These are phyloP conservation scores for Ogataea nitratoaversa DNA, from an alignment of 805 yeast genomes.

Conservation along the genomic window DNA sequence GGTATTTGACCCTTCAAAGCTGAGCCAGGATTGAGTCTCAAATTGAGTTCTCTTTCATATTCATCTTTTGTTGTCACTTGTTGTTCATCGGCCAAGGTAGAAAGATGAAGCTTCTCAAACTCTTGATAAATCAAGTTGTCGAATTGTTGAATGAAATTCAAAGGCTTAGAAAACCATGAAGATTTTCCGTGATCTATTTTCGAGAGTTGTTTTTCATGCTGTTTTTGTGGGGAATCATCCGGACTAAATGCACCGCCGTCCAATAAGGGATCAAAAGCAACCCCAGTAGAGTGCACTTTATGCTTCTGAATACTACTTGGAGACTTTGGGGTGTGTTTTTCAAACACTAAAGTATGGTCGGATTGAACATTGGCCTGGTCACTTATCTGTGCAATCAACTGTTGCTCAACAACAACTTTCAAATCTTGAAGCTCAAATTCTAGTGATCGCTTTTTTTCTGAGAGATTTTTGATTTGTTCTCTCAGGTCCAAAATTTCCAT, in stretches of 20 bases:
- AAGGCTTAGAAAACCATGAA: constrained; percentile 45
- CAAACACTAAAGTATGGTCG: constrained; percentile 2
- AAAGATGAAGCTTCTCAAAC: constrained; percentile 48
- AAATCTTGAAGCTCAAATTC: constrained; percentile 48
- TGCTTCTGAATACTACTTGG: constrained; percentile 16
- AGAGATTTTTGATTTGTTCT: constrained; percentile 46
- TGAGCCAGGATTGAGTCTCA: neutral
- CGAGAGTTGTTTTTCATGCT: constrained; percentile 21
- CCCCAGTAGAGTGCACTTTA: constrained; percentile 10
- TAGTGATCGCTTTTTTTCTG: constrained; percentile 35
- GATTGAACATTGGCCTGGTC: constrained; percentile 3
- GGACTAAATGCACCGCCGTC: constrained; percentile 15
- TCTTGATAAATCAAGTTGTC: constrained; percentile 65
- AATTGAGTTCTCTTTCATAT: constrained; percentile 2
- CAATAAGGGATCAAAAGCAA: constrained; percentile 20
- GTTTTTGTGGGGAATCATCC: constrained; percentile 4
- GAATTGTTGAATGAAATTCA: constrained; percentile 59
- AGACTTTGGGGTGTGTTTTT: constrained; percentile 18
- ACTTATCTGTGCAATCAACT: constrained; percentile 39
- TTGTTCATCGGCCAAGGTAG: constrained; percentile 24
- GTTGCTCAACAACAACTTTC: constrained; percentile 43
- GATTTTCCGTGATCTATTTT: constrained; percentile 26
- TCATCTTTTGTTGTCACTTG: constrained; percentile 1
- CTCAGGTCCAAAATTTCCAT: constrained; percentile 63
- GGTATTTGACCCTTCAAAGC: neutral